Base-by-base conservation (phyloP, 1,139 yeast species). In the Ogataea hybrid region DNA sequence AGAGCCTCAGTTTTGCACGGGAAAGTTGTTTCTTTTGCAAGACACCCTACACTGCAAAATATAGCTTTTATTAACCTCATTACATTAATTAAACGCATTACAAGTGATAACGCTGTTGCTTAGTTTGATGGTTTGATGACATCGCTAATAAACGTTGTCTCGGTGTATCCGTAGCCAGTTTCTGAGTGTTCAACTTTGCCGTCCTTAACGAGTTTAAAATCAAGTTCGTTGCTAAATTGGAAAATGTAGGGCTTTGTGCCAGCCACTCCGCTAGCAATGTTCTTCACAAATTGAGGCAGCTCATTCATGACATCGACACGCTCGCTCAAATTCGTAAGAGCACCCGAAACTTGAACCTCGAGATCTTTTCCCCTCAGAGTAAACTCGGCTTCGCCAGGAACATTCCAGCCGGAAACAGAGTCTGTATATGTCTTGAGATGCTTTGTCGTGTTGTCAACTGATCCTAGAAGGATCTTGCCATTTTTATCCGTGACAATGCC, bases 281-380 rank as follows among this genome's bases (percentile, higher is more conserved):
- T 85, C 67, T 92, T 92, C 52, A 92, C 95, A 67, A 92, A 89
- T 53, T 79, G 83, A 33, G 98, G 98, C 48, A 92, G 84, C 69
- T 92, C 98, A 32, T 92, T 89, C 97, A 92, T 89, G 48, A 92
- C 97, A 66, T 92, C 98, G 44, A 92, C 90, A 60, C 97, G 80
- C 68, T 88, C 97, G 41, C 87, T 81, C 54, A 86, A 67, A 39
- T 73, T 66, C 17, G 63, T 63, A 53, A 90, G 72, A 12, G 70
- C 68, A 44, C 89, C 90, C 31, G 59, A 61, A 27, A 82, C 75
- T 12, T 60, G 59, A 31, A 73, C 79, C 27, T 61, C 62, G 30
- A 70, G 54, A 40, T 67, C 67, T 21, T 72, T 66, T 44, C 88
- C 84, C 43, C 68, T 59, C 48, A 81, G 71, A 37, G 70, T 69